A percentile compares a stretch with the other conserved stretches of the same genome.
These are phyloP conservation scores for Firmiana major DNA, from an alignment of 345 rosid species.

Conservation along the genomic window DNA sequence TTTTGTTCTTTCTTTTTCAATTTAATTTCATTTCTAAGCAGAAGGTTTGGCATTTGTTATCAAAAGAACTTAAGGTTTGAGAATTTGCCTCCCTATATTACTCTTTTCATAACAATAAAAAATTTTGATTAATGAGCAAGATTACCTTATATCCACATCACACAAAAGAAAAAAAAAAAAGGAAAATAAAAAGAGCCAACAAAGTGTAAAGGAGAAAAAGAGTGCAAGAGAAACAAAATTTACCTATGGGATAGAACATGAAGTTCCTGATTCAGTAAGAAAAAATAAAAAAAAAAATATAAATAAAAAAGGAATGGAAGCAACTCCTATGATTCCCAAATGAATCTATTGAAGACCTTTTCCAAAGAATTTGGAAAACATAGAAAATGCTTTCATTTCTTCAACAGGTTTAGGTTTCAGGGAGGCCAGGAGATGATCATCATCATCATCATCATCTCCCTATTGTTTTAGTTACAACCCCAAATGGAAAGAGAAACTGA, in stretches of 20 bases:
- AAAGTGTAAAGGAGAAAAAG: too few species aligned
- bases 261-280: conserved; percentile 20
- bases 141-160: too few species aligned
- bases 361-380: conserved; percentile 24
- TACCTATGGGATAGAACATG: conserved; percentile 38
- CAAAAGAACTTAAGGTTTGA: too few species aligned
- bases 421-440: conserved; percentile 28
- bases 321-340: conserved; percentile 36
- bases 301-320: conserved; percentile 16
- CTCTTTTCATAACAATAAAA: too few species aligned
- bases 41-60: too few species aligned
- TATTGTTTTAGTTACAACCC: conserved; percentile 5
- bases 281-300: not conserved
- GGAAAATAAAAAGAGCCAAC: too few species aligned
- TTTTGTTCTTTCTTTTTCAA: too few species aligned
- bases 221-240: not conserved
- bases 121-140: too few species aligned
- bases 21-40: too few species aligned
- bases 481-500: conserved; percentile 7
- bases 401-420: conserved; percentile 3
- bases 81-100: too few species aligned
- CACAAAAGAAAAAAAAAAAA: too few species aligned
- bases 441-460: conserved; percentile 15
- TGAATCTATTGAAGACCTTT: conserved; percentile 19
- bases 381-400: conserved; percentile 24